Conservation (phyloP, 1,139 yeast species). For the Suhomyces bokatorum region DNA sequence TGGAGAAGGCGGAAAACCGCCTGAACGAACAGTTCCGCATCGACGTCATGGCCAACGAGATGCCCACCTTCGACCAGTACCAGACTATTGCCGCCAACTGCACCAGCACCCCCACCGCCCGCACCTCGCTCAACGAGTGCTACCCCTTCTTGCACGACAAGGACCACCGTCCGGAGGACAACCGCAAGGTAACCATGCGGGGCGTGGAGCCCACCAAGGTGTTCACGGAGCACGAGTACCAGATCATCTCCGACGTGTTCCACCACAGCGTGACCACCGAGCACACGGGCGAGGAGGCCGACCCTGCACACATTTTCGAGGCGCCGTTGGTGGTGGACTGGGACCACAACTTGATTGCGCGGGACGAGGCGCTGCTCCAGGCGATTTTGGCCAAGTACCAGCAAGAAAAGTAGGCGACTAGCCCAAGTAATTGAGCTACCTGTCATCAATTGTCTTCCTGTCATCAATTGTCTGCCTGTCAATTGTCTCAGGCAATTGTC, state of each 20-base stretch:
- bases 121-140: slow-evolving; percentile 30
- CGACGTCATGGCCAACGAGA: slow-evolving; percentile 40
- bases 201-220: slow-evolving; percentile 33
- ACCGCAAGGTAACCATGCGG: slow-evolving; percentile 27
- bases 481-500: no score
- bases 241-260: slow-evolving; percentile 43
- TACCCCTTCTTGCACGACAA: slow-evolving; percentile 42
- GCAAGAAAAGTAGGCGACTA: not conserved
- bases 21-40: slow-evolving; percentile 32
- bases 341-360: slow-evolving; percentile 48
- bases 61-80: slow-evolving; percentile 51
- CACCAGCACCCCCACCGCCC: slow-evolving; percentile 28
- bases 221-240: slow-evolving; percentile 43
- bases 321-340: slow-evolving; percentile 51
- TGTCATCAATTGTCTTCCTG: no score
- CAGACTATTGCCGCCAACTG: slow-evolving; percentile 30
- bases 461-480: not conserved
- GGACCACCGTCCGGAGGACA: slow-evolving; percentile 17
- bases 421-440: no score
- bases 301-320: slow-evolving; percentile 37
- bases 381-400: slow-evolving; percentile 35
- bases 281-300: slow-evolving; percentile 25
- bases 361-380: slow-evolving; percentile 37
- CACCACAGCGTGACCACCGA: slow-evolving; percentile 28
- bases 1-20: slow-evolving; percentile 35